Percentiles rank a stretch among this genome's conserved stretches.
Conservation (phyloP, 2,329 filamentous ascomycete species). For the Epichloe elymi region DNA sequence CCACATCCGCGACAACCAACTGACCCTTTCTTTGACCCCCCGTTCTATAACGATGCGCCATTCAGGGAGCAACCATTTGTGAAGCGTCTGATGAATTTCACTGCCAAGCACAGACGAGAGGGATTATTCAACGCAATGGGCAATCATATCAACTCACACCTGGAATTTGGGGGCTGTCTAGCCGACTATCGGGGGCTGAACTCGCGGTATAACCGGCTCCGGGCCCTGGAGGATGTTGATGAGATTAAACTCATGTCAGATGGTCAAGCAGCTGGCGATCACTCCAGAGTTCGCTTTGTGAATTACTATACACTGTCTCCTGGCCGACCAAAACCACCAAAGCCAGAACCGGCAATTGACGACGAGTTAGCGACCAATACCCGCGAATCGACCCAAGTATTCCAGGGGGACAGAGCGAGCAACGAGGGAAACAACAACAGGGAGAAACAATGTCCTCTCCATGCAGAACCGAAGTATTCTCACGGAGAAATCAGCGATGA, state of each 20-base stretch:
- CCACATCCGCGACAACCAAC: slow-evolving; percentile 9
- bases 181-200: slow-evolving; percentile 63
- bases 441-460: too few species aligned
- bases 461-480: neutral
- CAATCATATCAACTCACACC: slow-evolving; percentile 62
- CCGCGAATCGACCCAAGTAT: too few species aligned
- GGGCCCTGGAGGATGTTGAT: slow-evolving; percentile 58
- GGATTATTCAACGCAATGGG: slow-evolving; percentile 57
- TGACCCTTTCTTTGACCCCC: slow-evolving; percentile 64
- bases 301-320: slow-evolving; percentile 88
- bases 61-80: slow-evolving; percentile 58
- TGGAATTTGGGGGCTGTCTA: slow-evolving; percentile 73
- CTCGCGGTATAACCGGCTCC: slow-evolving; percentile 53
- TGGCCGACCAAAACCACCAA: slow-evolving; percentile 45
- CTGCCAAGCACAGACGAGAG: slow-evolving; percentile 64
- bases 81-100: slow-evolving; percentile 58
- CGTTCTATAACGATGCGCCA: slow-evolving; percentile 61
- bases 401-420: neutral
- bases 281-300: slow-evolving; percentile 57
- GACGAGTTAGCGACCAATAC: neutral
- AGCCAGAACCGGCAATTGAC: neutral
- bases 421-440: neutral
- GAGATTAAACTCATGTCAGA: slow-evolving; percentile 26
- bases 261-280: slow-evolving; percentile 11
- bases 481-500: neutral